Base-by-base conservation (phyloP, 208 protist genomes). In the Leishmania lainsoni region DNA sequence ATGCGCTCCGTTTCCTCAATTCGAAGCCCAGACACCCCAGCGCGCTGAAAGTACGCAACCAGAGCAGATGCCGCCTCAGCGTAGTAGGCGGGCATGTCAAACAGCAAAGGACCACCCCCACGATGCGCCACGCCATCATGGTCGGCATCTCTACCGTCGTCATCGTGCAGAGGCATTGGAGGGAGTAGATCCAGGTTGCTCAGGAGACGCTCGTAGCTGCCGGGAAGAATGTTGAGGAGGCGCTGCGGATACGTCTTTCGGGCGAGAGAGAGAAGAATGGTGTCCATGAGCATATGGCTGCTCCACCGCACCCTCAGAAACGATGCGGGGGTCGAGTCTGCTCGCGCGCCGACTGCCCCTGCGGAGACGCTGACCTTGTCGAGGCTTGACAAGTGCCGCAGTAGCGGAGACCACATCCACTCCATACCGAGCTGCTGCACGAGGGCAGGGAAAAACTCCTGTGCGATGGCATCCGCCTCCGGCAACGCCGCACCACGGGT, bases 371-470 rank as follows among this genome's bases (percentile, higher is more conserved):
- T 29, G 72, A 61, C 4, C 70, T 90, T 90, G 70, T 95, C 91
- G 16, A 97, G 84, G 45, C 61, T 58, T 20, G 83, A 80, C 4
- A 84, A 72, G 42, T 90, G 85, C 16, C 91, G 91, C 29, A 95
- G 76, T 66, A 90, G 84, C 61, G 89, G 85, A 0, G 94, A 97
- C 92, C 94, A 97, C 56, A 89, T 78, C 94, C 94, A 97, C 80
- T 97, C 94, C 71, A 91, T 86, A 5, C 94, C 94, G 0, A 95
- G 70, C 70, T 94, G 90, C 87, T 95, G 92, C 56, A 95, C 74
- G 35, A 97, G 75, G 14, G 84, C 66, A 0, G 94, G 94, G 32
- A 97, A 81, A 52, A 97, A 75, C 49, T 86, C 45, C 61, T 87
- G 84, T 5, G 84, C 35, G 20, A 95, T 76, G 14, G 87, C 83